Conservation (phyloP, 108 stramenopile genomes). For the Craspedostauros australis region DNA sequence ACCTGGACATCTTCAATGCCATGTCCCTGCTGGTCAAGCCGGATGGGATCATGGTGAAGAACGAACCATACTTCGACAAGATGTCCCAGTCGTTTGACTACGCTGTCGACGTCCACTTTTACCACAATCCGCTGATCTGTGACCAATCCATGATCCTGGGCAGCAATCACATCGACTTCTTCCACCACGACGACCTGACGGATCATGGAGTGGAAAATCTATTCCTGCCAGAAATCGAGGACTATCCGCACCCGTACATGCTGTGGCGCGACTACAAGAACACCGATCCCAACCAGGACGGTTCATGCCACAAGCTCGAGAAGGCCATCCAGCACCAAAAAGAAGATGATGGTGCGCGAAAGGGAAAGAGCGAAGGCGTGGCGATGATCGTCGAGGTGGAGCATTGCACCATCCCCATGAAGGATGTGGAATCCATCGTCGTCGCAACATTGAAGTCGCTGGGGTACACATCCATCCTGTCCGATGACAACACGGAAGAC, state of each 20-base stretch:
- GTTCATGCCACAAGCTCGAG: too few relatives aligned
- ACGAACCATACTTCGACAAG: conserved; percentile 51
- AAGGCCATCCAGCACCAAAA: too few relatives aligned
- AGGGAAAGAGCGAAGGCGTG: conserved; percentile 18
- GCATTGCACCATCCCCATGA: conserved; percentile 1
- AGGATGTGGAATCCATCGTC: conserved; percentile 5
- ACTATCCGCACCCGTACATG: too few relatives aligned
- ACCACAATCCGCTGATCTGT: conserved; percentile 55
- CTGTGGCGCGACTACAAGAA: too few relatives aligned
- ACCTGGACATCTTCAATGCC: conserved; percentile 9
- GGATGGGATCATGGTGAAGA: conserved; percentile 30
- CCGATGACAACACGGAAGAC: conserved; percentile 3
- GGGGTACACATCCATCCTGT: conserved; percentile 41
- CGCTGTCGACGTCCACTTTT: conserved; percentile 34
- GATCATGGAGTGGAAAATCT: conserved; percentile 27
- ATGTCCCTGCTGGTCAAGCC: conserved; percentile 17
- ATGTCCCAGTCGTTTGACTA: conserved; percentile 50
- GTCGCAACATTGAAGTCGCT: conserved; percentile 15
- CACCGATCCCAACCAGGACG: too few relatives aligned
- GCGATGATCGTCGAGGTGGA: conserved; percentile 44
- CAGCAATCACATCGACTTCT: conserved; percentile 55
- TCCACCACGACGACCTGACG: conserved; percentile 7
- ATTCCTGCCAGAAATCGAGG: too few relatives aligned
- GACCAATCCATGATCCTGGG: conserved; percentile 60
- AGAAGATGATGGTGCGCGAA: too few relatives aligned